Evolutionary conservation across 208 protist genomes (phyloP).

Genomic region (Leishmania amazonensis): DNA sequence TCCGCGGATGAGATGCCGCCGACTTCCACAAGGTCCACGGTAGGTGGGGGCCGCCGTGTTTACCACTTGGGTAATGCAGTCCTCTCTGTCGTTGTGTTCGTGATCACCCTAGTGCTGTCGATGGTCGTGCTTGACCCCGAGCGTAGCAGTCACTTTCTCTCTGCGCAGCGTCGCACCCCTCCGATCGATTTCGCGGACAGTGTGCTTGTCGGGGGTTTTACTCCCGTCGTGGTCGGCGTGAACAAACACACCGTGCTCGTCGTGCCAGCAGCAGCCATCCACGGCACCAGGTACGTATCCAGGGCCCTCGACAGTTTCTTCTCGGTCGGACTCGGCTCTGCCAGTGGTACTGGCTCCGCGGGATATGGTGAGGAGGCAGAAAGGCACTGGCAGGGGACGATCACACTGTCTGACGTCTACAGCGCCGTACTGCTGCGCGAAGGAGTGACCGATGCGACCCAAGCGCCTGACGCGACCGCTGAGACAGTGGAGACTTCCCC

Average conservation of each 20-base stretch:
- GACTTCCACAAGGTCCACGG: neutral
- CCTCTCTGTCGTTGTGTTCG: constrained; percentile 19
- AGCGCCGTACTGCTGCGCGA: constrained; percentile 1
- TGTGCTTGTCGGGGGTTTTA: constrained; percentile 4
- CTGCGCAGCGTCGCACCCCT: constrained; percentile 12
- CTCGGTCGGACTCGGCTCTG: neutral
- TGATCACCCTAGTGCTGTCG: constrained; percentile 12
- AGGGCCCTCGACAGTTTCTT: constrained; percentile 17
- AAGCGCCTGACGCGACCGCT: neutral
- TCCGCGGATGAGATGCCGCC: neutral
- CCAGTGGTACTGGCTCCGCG: neutral
- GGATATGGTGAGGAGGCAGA: neutral
- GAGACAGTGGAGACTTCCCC: neutral
- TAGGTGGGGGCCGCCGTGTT: constrained; percentile 12
- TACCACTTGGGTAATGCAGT: constrained; percentile 22
- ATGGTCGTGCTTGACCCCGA: constrained; percentile 18
- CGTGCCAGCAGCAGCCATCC: constrained; percentile 5
- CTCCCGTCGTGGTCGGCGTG: constrained; percentile 7
- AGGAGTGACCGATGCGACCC: neutral
- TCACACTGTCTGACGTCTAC: constrained; percentile 21
- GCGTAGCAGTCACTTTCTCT: constrained; percentile 13
- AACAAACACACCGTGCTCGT: constrained; percentile 6
- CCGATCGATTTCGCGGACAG: constrained; percentile 7
- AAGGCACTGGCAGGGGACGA: neutral
- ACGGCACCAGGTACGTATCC: neutral